These are phyloP conservation scores for Malassezia brasiliensis DNA, from an alignment of 1,284 basidiomycete species.

Conservation along the genomic window DNA sequence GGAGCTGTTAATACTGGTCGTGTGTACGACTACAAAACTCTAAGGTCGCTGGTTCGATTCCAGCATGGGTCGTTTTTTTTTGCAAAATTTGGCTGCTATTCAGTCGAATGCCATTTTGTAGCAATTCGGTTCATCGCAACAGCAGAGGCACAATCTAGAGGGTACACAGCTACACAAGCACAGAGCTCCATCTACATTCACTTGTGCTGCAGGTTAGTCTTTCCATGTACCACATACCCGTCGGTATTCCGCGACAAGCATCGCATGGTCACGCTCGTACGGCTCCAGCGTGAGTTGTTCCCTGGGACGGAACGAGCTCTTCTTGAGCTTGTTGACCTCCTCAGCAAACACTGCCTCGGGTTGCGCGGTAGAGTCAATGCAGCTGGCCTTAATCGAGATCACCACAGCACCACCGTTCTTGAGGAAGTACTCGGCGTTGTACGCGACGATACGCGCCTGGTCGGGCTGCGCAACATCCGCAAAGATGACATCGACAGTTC, in stretches of 20 bases:
- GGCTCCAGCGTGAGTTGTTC: constrained; percentile 69
- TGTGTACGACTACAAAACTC: constrained; percentile 17
- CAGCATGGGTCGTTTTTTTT: constrained; percentile 20
- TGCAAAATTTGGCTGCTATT: neutral
- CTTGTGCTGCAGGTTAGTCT: constrained; percentile 6
- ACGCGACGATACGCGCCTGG: constrained; percentile 70
- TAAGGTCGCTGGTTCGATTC: constrained; percentile 23
- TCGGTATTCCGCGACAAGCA: constrained; percentile 46
- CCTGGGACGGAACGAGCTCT: constrained; percentile 57
- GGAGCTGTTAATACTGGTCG: constrained; percentile 22
- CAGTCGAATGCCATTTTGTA: too few relatives aligned
- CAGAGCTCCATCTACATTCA: neutral
- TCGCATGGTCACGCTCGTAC: constrained; percentile 48
- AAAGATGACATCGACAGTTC: constrained; percentile 54
- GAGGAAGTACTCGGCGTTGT: constrained; percentile 92
- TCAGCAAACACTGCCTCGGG: constrained; percentile 81
- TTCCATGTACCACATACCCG: constrained; percentile 17
- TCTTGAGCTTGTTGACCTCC: constrained; percentile 76
- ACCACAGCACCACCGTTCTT: constrained; percentile 86
- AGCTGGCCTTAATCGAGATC: constrained; percentile 98
- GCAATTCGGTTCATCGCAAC: too few relatives aligned
- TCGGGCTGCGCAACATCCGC: constrained; percentile 98
- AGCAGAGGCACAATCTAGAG: neutral
- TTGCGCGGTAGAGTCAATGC: constrained; percentile 88
- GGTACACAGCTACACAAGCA: neutral